Base-by-base conservation (phyloP, 106 monocot genomes). In the Dendrobium huoshanense region DNA sequence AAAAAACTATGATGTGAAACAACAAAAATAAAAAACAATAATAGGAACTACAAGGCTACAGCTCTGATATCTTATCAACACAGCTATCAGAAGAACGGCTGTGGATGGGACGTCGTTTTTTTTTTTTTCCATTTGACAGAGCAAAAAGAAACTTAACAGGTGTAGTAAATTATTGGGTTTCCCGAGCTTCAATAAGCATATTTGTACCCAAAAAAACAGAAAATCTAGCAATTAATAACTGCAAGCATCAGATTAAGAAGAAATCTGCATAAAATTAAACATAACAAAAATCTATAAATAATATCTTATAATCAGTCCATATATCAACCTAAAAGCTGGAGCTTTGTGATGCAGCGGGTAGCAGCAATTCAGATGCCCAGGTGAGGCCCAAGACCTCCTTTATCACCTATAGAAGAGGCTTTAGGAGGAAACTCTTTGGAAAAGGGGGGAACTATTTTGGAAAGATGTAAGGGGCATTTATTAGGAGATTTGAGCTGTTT, bases 21-120 rank as follows among this genome's bases (percentile, higher is more conserved):
- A 41, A 43, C 16, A 74, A 74, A 74, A 44, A 42, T 44, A 43
- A 20, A 44, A 37, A 74, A 37, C 43, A 9, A 17, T 22, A 74
- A n/a, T 7, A 73, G 4, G 2, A 41, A 10, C 20, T 25, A 68
- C 29, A 68, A 68, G 29, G 25, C 68, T 41, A 41, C 68, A 29
- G 41, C 73, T 19, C 73, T 41, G 40, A 42, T 17, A 41, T 73
- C 17, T 73, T 73, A 73, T 73, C 42, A 73, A 29, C 73, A 73
- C 6, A 41, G 19, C 73, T 16, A 73, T 73, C 7, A 40, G 41
- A 73, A 73, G 73, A 41, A 19, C 4, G 41, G 2, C 25, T 16
- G 0, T 5, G 15, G 16, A 0, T 15, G 70, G 4, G 3, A 70
- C 37, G 37, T 70, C 10, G 11, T 33, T 70, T 16, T 70, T 33